Conservation (phyloP, 108 stramenopile species). For the Nitzschia palea region DNA sequence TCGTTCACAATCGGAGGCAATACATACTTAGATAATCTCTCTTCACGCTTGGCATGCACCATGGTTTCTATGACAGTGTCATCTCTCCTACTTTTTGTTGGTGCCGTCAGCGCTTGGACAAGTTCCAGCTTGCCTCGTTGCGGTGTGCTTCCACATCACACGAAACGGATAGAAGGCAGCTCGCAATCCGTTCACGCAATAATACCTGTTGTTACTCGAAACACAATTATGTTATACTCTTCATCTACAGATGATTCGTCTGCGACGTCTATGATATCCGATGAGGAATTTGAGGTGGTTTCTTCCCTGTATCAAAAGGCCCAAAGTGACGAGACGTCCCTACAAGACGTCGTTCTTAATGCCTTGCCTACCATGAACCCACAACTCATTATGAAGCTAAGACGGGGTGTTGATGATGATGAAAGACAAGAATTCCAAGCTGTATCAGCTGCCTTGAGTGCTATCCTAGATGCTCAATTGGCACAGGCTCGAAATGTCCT, state of each 20-base stretch:
- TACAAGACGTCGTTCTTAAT: constrained; percentile 23
- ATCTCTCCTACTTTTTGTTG: no score
- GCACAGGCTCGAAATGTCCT: constrained; percentile 55
- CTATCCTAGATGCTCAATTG: constrained; percentile 56
- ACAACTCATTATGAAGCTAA: constrained; percentile 43
- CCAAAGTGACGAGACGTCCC: constrained; percentile 4
- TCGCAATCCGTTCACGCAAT: no score
- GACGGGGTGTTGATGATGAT: constrained; percentile 11
- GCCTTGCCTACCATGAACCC: constrained; percentile 39
- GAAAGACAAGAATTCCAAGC: constrained; percentile 12
- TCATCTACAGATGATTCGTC: no score
- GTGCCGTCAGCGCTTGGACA: no score
- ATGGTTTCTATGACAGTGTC: no score
- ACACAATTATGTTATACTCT: no score
- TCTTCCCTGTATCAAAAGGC: constrained; percentile 17
- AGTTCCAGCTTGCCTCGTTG: no score
- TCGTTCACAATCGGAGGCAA: no score
- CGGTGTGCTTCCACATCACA: no score
- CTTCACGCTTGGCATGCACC: no score
- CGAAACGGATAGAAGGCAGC: no score
- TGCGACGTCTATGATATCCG: constrained; percentile 19
- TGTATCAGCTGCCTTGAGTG: constrained; percentile 49
- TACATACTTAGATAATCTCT: no score
- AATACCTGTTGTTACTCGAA: not conserved
- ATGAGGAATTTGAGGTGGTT: constrained; percentile 27